Conservation (phyloP, 2,329 filamentous ascomycete species). For the Fusarium pseudocircinatum region DNA sequence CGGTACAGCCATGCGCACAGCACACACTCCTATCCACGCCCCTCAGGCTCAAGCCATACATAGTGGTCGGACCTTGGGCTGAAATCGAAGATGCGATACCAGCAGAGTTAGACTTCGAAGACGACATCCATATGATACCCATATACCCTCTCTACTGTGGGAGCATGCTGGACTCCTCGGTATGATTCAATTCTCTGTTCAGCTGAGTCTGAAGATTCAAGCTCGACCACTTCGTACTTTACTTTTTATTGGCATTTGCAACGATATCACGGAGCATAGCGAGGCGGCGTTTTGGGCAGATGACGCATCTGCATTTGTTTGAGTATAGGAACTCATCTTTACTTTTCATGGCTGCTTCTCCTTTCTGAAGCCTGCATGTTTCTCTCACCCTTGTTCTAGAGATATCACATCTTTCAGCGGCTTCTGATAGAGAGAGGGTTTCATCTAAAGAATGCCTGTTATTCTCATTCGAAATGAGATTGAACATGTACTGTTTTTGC, state of each 20-base stretch:
- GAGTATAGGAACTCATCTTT: conserved; percentile 30
- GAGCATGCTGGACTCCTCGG: conserved; percentile 20
- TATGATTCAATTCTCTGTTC: conserved; percentile 36
- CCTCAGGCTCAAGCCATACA: conserved; percentile 59
- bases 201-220: conserved; percentile 25
- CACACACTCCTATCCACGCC: conserved; percentile 46
- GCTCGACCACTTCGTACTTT: conserved; percentile 31
- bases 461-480: conserved; percentile 6
- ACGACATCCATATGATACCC: conserved; percentile 47
- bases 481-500: conserved; percentile 1
- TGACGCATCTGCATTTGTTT: conserved; percentile 39
- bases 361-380: conserved; percentile 20
- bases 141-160: conserved; percentile 38
- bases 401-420: conserved; percentile 14
- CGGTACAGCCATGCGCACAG: conserved; percentile 43
- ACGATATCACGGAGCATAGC: conserved; percentile 53
- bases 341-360: conserved; percentile 25
- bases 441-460: conserved; percentile 12
- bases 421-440: conserved; percentile 19
- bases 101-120: conserved; percentile 22
- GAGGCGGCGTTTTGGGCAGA: conserved; percentile 50
- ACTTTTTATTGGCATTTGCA: conserved; percentile 35
- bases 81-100: conserved; percentile 30
- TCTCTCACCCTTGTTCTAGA: conserved; percentile 20
- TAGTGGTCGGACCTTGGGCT: conserved; percentile 63